These are phyloP conservation scores for Xerophyta viscosa DNA, from an alignment of 106 monocot species.

Conservation along the genomic window DNA sequence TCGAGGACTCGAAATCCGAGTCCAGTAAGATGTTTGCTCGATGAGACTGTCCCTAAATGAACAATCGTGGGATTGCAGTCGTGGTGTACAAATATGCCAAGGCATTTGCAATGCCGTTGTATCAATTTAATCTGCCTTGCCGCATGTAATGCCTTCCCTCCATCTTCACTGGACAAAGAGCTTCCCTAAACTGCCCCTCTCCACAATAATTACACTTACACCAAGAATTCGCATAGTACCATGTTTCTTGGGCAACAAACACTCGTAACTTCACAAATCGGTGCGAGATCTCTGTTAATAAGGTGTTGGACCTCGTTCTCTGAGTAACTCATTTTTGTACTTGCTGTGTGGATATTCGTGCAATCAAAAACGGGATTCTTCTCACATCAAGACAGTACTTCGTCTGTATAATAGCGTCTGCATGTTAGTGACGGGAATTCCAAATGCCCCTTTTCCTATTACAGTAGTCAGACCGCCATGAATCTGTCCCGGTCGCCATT, in stretches of 20 bases:
- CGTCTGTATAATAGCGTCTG: conserved; percentile 37
- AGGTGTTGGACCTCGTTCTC: conserved; percentile 60
- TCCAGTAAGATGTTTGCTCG: conserved; percentile 74
- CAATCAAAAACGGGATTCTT: conserved; percentile 25
- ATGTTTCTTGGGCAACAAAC: conserved; percentile 43
- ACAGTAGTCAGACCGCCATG: conserved; percentile 39
- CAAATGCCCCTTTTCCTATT: conserved; percentile 63
- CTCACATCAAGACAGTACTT: conserved; percentile 61
- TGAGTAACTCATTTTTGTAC: conserved; percentile 51
- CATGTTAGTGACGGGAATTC: conserved; percentile 65
- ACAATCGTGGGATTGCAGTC: conserved; percentile 53
- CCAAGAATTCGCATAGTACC: conserved; percentile 56
- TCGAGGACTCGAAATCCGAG: conserved; percentile 49
- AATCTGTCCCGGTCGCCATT: conserved; percentile 71
- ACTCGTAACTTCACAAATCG: conserved; percentile 76
- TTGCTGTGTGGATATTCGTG: conserved; percentile 16
- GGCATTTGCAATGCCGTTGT: conserved; percentile 65
- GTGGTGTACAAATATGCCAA: conserved; percentile 78
- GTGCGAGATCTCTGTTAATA: conserved; percentile 76
- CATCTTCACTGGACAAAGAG: conserved; percentile 55
- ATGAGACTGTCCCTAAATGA: conserved; percentile 61
- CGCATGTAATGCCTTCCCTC: conserved; percentile 43
- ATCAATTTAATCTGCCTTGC: conserved; percentile 43
- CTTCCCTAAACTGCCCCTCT: conserved; percentile 60
- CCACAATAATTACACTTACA: conserved; percentile 70